Conservation (phyloP, 495 filamentous ascomycete genomes). For the Wilcoxina mikolae region DNA sequence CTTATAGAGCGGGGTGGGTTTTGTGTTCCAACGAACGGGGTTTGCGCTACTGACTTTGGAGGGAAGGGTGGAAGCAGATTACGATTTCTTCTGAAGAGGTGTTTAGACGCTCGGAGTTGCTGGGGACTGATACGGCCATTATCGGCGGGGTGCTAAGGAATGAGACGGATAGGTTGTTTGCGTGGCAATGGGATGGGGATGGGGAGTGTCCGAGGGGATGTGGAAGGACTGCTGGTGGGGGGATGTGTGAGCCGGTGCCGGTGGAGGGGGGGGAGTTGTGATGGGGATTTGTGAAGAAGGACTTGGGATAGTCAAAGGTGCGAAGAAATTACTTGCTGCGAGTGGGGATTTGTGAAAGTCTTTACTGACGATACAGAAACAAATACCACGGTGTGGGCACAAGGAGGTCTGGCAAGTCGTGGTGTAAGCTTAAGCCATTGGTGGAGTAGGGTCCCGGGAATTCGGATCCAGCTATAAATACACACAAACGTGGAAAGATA, state of each 20-base stretch:
- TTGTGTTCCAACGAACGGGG: background rate
- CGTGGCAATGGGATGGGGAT: conserved; percentile 37
- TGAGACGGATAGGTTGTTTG: conserved; percentile 40
- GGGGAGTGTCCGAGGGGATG: conserved; percentile 34
- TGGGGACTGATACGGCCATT: conserved; percentile 30
- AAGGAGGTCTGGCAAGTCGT: too few species aligned
- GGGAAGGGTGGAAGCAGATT: conserved; percentile 39
- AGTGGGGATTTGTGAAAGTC: too few species aligned
- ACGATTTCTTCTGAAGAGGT: conserved; percentile 34
- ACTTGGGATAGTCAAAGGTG: too few species aligned
- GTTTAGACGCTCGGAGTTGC: conserved; percentile 32
- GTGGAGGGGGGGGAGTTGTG: background rate
- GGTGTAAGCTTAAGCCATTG: too few species aligned
- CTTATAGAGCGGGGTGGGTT: conserved; percentile 18
- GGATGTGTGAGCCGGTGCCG: background rate
- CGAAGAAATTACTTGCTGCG: too few species aligned
- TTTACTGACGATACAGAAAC: too few species aligned
- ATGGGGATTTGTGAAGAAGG: too few species aligned
- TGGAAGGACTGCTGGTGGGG: background rate
- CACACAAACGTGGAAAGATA: too few species aligned
- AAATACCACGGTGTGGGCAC: too few species aligned
- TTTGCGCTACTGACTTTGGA: background rate
- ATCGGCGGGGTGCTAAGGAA: conserved; percentile 34
- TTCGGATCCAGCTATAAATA: too few species aligned
- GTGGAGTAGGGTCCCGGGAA: too few species aligned